Percentiles rank a stretch among this genome's conserved stretches.
Evolutionary conservation across 1,139 yeast genomes (phyloP).

Genomic region (Kurtzmaniella quercitrusa): DNA sequence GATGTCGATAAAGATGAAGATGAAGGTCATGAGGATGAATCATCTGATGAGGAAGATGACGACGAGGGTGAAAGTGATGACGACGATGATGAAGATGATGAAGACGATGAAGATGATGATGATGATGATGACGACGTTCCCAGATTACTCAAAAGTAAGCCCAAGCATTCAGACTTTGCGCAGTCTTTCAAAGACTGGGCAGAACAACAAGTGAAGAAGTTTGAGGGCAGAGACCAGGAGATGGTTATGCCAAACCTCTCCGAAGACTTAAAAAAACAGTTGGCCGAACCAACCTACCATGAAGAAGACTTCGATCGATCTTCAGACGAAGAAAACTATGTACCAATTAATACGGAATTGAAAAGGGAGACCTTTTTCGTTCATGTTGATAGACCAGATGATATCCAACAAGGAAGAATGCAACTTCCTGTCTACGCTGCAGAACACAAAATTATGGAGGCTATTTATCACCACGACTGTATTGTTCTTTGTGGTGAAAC

Average conservation of each 20-base stretch:
- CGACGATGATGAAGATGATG: slow-evolving; percentile 17
- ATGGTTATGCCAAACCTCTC: slow-evolving; percentile 48
- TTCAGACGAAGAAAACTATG: slow-evolving; percentile 53
- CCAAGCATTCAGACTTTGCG: slow-evolving; percentile 42
- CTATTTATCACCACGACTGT: slow-evolving; percentile 87
- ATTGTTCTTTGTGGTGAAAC: slow-evolving; percentile 92
- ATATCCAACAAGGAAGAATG: slow-evolving; percentile 62
- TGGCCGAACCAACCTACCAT: slow-evolving; percentile 41
- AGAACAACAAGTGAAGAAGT: slow-evolving; percentile 47
- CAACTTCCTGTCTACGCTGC: slow-evolving; percentile 86
- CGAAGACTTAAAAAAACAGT: slow-evolving; percentile 42
- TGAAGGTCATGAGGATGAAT: slow-evolving; percentile 36
- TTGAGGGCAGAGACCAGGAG: slow-evolving; percentile 55
- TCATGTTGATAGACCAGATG: slow-evolving; percentile 58
- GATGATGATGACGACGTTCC: slow-evolving; percentile 26
- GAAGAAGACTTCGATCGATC: slow-evolving; percentile 62
- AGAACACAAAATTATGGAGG: slow-evolving; percentile 95
- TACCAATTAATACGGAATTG: slow-evolving; percentile 52
- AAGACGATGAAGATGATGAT: slow-evolving; percentile 17
- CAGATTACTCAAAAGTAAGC: slow-evolving; percentile 32
- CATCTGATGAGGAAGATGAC: slow-evolving; percentile 17
- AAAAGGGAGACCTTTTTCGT: slow-evolving; percentile 67
- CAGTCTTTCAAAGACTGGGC: slow-evolving; percentile 60
- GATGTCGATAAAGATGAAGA: slow-evolving; percentile 32
- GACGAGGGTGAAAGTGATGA: slow-evolving; percentile 15